These are phyloP conservation scores for Aspergillus neotritici DNA, from an alignment of 2,329 filamentous ascomycete genomes.

Conservation along the genomic window DNA sequence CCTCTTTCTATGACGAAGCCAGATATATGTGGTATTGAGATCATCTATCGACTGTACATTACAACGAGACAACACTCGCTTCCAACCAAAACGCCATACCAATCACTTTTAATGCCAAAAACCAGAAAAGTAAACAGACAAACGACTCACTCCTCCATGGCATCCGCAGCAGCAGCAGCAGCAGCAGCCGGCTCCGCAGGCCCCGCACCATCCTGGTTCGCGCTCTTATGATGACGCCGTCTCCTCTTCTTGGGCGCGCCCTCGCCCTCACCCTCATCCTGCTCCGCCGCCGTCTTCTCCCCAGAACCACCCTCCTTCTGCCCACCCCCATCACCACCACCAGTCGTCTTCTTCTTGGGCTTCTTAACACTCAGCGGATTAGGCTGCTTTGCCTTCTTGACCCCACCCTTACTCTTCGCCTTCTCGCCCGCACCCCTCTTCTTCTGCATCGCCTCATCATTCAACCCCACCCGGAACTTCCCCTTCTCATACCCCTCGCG, in stretches of 20 bases:
- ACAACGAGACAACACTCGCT: slow-evolving; percentile 19
- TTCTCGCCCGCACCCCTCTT: slow-evolving; percentile 28
- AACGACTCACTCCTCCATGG: slow-evolving; percentile 9
- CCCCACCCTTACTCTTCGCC: slow-evolving; percentile 29
- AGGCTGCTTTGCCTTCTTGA: slow-evolving; percentile 40
- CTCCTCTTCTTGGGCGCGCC: slow-evolving; percentile 30
- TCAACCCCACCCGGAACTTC: slow-evolving; percentile 43
- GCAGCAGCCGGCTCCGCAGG: slow-evolving; percentile 9
- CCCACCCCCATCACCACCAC: slow-evolving; percentile 5
- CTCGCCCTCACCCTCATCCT: slow-evolving; percentile 10
- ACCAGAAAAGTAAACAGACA: slow-evolving; percentile 6
- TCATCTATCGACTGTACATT: slow-evolving; percentile 18
- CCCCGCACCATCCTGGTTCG: slow-evolving; percentile 15
- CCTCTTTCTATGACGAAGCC: too few species aligned
- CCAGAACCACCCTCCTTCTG: slow-evolving; percentile 16
- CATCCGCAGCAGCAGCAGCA: slow-evolving; percentile 14
- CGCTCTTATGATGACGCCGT: slow-evolving; percentile 31
- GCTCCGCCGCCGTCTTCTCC: slow-evolving; percentile 13
- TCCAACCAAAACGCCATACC: slow-evolving; percentile 29
- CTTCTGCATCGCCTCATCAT: slow-evolving; percentile 27
- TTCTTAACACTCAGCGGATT: slow-evolving; percentile 48
- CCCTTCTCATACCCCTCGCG: slow-evolving; percentile 41
- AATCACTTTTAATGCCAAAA: not conserved
- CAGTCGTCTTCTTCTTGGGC: slow-evolving; percentile 31
- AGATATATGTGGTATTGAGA: slow-evolving; percentile 3